Evolutionary conservation across 2,329 filamentous ascomycete genomes (phyloP).

Genomic region (Emydomyces testavorans): DNA sequence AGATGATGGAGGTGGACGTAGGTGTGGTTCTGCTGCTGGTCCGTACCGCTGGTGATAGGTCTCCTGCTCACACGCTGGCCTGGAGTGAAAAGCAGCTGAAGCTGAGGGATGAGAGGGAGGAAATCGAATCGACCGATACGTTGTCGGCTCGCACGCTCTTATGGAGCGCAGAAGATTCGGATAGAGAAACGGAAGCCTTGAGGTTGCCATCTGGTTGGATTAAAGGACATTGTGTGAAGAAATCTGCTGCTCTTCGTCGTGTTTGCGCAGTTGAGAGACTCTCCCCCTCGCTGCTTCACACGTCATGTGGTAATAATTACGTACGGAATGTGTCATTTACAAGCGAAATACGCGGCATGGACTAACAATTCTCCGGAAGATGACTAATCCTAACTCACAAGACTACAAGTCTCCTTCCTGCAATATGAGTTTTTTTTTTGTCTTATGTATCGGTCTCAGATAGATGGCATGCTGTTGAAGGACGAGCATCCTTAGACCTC

Average conservation of each 20-base stretch:
- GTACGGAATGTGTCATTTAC: too few species aligned
- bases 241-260: not conserved
- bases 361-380: too few species aligned
- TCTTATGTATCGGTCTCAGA: too few species aligned
- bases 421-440: too few species aligned
- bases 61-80: conserved; percentile 25
- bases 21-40: conserved; percentile 33
- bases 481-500: too few species aligned
- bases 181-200: conserved; percentile 56
- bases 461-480: too few species aligned
- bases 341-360: too few species aligned
- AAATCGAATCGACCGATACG: conserved; percentile 35
- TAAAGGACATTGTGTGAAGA: not conserved
- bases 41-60: conserved; percentile 38
- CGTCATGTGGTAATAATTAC: conserved; percentile 10
- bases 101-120: conserved; percentile 18
- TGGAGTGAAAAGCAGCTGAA: conserved; percentile 30
- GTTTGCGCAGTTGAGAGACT: not conserved
- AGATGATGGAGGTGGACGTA: conserved; percentile 26
- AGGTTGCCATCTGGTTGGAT: conserved; percentile 44
- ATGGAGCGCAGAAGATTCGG: conserved; percentile 52
- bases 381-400: too few species aligned
- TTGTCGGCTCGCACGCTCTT: conserved; percentile 38
- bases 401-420: too few species aligned
- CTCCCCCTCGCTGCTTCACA: not conserved